These are phyloP conservation scores for Brassica nigra DNA, from an alignment of 345 rosid genomes.

Conservation along the genomic window DNA sequence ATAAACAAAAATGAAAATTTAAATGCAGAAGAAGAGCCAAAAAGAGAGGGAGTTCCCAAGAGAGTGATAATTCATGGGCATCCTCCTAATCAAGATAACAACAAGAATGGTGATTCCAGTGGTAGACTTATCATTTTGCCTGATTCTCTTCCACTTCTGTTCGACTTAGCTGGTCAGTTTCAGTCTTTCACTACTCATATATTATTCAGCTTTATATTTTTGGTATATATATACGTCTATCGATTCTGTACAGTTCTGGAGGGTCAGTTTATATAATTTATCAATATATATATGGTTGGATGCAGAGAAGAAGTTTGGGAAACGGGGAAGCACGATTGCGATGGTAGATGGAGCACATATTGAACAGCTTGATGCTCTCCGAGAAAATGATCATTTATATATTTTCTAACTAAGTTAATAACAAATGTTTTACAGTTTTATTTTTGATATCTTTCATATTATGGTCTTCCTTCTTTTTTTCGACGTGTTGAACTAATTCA, in stretches of 20 bases:
- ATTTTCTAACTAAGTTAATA: conserved; percentile 45
- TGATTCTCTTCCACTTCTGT: conserved; percentile 62
- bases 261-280: background rate
- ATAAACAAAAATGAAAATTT: background rate
- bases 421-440: background rate
- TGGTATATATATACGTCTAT: background rate
- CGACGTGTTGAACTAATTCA: background rate
- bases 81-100: conserved; percentile 52
- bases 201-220: background rate
- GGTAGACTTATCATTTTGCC: conserved; percentile 83
- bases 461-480: background rate
- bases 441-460: background rate
- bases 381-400: conserved; percentile 80
- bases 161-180: conserved; percentile 70
- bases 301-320: conserved; percentile 78
- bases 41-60: conserved; percentile 37
- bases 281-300: conserved; percentile 9
- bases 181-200: conserved; percentile 3
- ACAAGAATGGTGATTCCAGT: conserved; percentile 34
- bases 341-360: conserved; percentile 80
- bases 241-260: background rate
- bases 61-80: conserved; percentile 80
- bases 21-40: conserved; percentile 48
- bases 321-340: conserved; percentile 61
- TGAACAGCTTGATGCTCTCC: conserved; percentile 68